Evolutionary conservation across 805 yeast species (phyloP).

Genomic region (Saccharomycopsis selenospora): DNA sequence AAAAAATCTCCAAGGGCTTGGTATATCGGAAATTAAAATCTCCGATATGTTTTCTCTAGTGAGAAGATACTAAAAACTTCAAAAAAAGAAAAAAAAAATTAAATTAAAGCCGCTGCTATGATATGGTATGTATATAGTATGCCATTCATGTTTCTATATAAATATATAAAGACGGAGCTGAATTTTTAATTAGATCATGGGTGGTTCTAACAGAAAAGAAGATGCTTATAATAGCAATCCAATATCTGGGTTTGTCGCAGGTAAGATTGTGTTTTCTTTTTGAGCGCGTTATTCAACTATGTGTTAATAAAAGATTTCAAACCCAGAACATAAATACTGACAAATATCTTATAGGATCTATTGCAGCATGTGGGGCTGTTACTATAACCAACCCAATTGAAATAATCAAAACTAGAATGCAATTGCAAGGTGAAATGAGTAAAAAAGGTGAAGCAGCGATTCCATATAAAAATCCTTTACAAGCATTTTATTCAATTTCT

Average conservation of each 20-base stretch:
- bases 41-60: too few relatives aligned
- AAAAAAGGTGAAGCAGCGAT: constrained; percentile 42
- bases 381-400: constrained; percentile 96
- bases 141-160: too few relatives aligned
- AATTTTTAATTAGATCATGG: too few relatives aligned
- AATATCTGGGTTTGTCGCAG: constrained; percentile 8
- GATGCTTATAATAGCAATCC: constrained; percentile 2
- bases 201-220: neutral
- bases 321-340: neutral
- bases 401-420: constrained; percentile 92
- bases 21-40: too few relatives aligned
- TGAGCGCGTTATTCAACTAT: neutral
- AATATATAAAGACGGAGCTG: too few relatives aligned
- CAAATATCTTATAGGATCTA: constrained; percentile 1
- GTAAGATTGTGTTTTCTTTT: neutral
- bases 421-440: constrained; percentile 85
- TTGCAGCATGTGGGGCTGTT: constrained; percentile 96
- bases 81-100: too few relatives aligned
- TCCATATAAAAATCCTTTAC: constrained; percentile 74
- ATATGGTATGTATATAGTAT: too few relatives aligned
- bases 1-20: too few relatives aligned
- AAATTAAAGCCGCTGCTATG: too few relatives aligned
- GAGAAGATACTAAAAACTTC: too few relatives aligned
- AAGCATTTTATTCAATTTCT: constrained; percentile 67
- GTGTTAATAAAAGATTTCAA: neutral